Conservation (phyloP, 2,329 filamentous ascomycete species). For the Monosporascus sp. region DNA sequence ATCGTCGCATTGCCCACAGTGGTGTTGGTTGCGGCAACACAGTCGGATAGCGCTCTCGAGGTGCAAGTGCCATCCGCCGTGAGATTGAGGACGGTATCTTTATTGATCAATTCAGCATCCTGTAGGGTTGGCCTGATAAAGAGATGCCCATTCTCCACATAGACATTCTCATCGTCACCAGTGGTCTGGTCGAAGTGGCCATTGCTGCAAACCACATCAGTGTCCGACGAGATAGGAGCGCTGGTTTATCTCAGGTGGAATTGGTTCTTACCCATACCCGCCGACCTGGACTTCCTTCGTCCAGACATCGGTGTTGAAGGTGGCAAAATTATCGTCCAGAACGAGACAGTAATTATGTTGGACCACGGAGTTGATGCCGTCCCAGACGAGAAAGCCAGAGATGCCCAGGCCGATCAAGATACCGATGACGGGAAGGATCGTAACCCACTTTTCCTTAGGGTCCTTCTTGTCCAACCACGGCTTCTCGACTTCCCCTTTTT, state of each 20-base stretch:
- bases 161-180: constrained; percentile 66
- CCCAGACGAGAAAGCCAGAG: constrained; percentile 67
- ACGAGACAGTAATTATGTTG: constrained; percentile 69
- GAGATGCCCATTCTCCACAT: constrained; percentile 61
- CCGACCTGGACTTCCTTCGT: constrained; percentile 69
- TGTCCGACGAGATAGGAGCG: background rate
- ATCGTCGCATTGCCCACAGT: constrained; percentile 66
- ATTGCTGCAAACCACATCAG: constrained; percentile 46
- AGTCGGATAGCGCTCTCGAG: constrained; percentile 52
- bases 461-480: constrained; percentile 72
- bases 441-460: constrained; percentile 80
- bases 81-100: constrained; percentile 64
- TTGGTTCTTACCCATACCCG: constrained; percentile 61
- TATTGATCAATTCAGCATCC: constrained; percentile 58
- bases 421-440: constrained; percentile 70
- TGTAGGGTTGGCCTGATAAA: constrained; percentile 75
- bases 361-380: constrained; percentile 65
- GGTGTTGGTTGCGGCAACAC: constrained; percentile 67
- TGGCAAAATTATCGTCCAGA: constrained; percentile 59
- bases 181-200: constrained; percentile 80
- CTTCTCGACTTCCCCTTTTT: constrained; percentile 68
- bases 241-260: background rate
- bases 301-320: constrained; percentile 58
- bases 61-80: constrained; percentile 62
- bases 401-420: constrained; percentile 63